Base-by-base conservation (phyloP, 768 basidiomycete species). In the Boletus sensibilis region DNA sequence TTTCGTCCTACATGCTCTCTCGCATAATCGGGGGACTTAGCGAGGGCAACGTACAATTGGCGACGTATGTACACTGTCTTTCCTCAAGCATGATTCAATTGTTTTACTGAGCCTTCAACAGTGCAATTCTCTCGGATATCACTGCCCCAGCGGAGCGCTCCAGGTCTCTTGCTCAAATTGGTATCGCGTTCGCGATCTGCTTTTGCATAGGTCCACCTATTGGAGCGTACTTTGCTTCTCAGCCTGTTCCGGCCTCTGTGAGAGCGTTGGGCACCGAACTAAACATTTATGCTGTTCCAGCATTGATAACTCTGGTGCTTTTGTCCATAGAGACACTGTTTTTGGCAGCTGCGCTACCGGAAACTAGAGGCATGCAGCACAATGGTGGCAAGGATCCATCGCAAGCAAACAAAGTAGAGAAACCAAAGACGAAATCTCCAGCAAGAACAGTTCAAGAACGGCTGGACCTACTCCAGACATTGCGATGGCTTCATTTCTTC, bases 31-130 rank as follows among this genome's bases (percentile, higher is more conserved):
- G 95, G 11, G 96, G 96, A 4, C 77, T 98, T 10, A 93, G 91
- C 65, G 96, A 99, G 76, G 96, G 96, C 43, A 99, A 99, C 67
- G 96, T 98, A 12, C 96, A 99, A 69, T 78, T 99, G 43, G 90
- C 92, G 44, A 94, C 94, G 94, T 94, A 67, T 63, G 88, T 80
- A 33, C 45, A 25, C 33, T 35, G n/a, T 23, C 9, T 18, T 59
- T 31, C 31, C 25, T 41, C 20, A 3, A 14, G 11, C 13, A 4
- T 5, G 3, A 34, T 39, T 29, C 27, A 3, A 16, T 41, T 8
- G 2, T 31, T 37, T 52, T 11, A 46, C 21, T 34, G 5, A n/a
- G 5, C 14, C 34, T 29, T 55, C 51, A 21, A 43, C 61, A 97
- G 93, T 64, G 94, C 97, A 5, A 94, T 95, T 64, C 83, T 99